Base-by-base conservation (phyloP, 192 early-diverging fungal genomes). In the Coemansia sp. region DNA sequence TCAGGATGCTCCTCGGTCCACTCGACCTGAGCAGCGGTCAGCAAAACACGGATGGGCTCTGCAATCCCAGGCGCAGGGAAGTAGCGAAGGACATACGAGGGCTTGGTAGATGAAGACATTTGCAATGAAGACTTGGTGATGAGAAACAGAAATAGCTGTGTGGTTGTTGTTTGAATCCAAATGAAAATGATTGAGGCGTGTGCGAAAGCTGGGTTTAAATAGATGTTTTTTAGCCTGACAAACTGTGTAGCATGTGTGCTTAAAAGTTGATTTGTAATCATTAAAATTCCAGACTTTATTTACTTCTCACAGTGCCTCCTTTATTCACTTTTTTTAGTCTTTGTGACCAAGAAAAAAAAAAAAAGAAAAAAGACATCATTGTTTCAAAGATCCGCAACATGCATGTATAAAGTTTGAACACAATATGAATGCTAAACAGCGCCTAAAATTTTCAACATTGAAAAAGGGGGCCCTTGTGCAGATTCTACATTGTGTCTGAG, bases 1-100 rank as follows among this genome's bases (percentile, higher is more conserved):
- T 85, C 84, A 34, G 77, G 77, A 30, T 75, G 34, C 49, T 71
- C 73, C 45, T 75, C 72, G 22, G 32, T 69, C 74, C 80, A 86
- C 29, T 80, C 68, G 7, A 63, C 72, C 8, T 63, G 62, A 30
- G 67, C 64, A 6, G 69, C 64, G 14, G 80, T 70, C 61, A 88
- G 84, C 12, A 91, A 30, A 12, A 72, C 20, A 33, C 82, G 72
- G 58, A 49, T 48, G 0, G 56, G 18, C 52, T 83, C 82, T 7
- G 54, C 69, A 3, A 72, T 18, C 8, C 82, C 82, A 16, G 49
- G 8, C 10, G 14, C 3, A 36, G 14, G 31, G 36, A 60, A 60
- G 57, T 60, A 60, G 57, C 57, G 57, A 22, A 60, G 10, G n/a
- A 60, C 22, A 20, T 60, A 60, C 3, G 57, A 60, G 0, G 18